Percentiles rank a stretch among this genome's conserved stretches.
Evolutionary conservation across 495 filamentous ascomycete species (phyloP).

Genomic region (Aspergillus affinis): DNA sequence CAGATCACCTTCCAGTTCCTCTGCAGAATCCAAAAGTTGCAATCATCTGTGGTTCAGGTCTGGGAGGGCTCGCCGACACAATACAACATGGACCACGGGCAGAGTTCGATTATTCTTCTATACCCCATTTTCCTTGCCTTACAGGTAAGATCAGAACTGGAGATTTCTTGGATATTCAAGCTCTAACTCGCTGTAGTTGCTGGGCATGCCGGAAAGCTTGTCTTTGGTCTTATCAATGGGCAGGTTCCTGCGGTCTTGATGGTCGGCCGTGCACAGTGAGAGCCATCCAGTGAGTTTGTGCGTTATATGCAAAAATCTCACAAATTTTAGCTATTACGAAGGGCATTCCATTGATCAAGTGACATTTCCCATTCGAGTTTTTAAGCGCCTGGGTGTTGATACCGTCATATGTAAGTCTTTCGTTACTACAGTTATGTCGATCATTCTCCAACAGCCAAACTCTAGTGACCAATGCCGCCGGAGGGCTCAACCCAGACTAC

Average conservation of each 20-base stretch:
- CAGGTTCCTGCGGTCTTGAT: slow-evolving; percentile 65
- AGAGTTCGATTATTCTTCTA: slow-evolving; percentile 61
- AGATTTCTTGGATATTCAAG: background rate
- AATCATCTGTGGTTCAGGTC: slow-evolving; percentile 73
- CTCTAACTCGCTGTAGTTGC: slow-evolving; percentile 35
- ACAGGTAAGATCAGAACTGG: slow-evolving; percentile 51
- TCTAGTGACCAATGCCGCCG: slow-evolving; percentile 74
- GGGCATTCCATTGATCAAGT: slow-evolving; percentile 67
- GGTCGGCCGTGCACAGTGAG: slow-evolving; percentile 74
- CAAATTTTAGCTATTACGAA: slow-evolving; percentile 65
- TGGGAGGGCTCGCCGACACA: slow-evolving; percentile 64
- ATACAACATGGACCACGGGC: slow-evolving; percentile 51
- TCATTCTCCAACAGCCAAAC: slow-evolving; percentile 18
- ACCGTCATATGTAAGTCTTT: slow-evolving; percentile 57
- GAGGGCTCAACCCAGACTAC: slow-evolving; percentile 68
- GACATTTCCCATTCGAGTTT: slow-evolving; percentile 69
- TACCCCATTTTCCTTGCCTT: slow-evolving; percentile 65
- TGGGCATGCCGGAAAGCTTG: slow-evolving; percentile 73
- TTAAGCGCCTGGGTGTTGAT: slow-evolving; percentile 65
- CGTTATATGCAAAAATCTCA: background rate
- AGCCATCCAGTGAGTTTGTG: slow-evolving; percentile 10
- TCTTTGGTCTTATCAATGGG: slow-evolving; percentile 63
- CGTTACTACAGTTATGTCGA: slow-evolving; percentile 6
- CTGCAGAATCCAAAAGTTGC: slow-evolving; percentile 59
- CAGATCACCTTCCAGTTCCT: slow-evolving; percentile 37